phyloP scores from a whole-genome alignment of 257 asterid genomes.

The Mitragyna speciosa region DNA sequence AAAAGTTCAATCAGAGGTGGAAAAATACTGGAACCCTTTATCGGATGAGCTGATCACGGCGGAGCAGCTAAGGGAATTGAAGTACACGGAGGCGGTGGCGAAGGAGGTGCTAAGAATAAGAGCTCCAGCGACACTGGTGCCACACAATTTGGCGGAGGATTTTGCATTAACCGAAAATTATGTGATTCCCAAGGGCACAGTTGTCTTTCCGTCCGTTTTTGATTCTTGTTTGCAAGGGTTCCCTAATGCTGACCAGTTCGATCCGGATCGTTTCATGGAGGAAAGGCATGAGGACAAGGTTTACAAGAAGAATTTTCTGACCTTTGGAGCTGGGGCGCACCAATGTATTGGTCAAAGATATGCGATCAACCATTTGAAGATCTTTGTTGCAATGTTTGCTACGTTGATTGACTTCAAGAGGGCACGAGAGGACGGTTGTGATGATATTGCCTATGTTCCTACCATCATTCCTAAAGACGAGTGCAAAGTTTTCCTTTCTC shows the following conservation, averaged over 20 bases:
- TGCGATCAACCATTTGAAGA: constrained; percentile 65
- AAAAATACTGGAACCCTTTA: constrained; percentile 50
- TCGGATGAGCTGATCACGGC: constrained; percentile 39
- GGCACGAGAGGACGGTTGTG: constrained; percentile 69
- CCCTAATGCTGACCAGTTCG: constrained; percentile 68
- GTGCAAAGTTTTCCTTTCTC: constrained; percentile 64
- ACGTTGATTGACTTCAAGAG: constrained; percentile 63
- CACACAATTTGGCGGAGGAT: constrained; percentile 74
- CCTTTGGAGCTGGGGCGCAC: no score
- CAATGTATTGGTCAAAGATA: constrained; percentile 96
- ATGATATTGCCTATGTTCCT: constrained; percentile 76
- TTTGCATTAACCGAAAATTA: constrained; percentile 57
- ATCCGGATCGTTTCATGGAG: constrained; percentile 85
- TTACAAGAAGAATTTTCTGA: constrained; percentile 59
- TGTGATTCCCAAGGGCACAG: constrained; percentile 67
- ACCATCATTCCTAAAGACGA: constrained; percentile 87
- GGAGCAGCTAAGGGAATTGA: constrained; percentile 67
- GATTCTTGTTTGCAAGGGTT: constrained; percentile 88
- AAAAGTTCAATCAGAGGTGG: constrained; percentile 59
- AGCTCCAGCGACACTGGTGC: constrained; percentile 89
- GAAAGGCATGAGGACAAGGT: constrained; percentile 76
- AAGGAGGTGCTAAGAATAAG: constrained; percentile 75
- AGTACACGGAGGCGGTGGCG: constrained; percentile 82
- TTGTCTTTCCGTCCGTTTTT: constrained; percentile 81
- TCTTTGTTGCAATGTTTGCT: constrained; percentile 64